A percentile compares a stretch with the other conserved stretches of the same genome.
phyloP scores from a whole-genome alignment of 257 asterid genomes.

The Rubia yunnanensis region DNA sequence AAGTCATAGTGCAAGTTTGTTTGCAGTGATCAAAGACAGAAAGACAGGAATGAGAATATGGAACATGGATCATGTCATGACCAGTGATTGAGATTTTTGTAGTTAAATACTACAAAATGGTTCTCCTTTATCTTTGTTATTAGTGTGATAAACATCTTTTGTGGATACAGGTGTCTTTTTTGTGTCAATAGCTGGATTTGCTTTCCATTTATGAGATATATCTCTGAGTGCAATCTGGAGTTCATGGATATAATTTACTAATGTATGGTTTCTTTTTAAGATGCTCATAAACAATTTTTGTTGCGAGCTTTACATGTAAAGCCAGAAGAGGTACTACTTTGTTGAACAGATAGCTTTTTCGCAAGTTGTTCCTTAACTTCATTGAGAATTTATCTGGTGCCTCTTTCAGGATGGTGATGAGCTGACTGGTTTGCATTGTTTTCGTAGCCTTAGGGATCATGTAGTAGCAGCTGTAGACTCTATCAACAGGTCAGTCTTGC shows the following conservation, averaged over 20 bases:
- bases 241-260: background rate
- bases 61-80: background rate
- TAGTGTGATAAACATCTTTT: background rate
- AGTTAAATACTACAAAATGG: background rate
- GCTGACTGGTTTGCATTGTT: slow-evolving; percentile 91
- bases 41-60: background rate
- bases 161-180: background rate
- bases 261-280: background rate
- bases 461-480: slow-evolving; percentile 76
- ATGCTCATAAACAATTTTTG: background rate
- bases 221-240: background rate
- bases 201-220: background rate
- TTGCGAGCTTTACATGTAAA: background rate
- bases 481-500: slow-evolving; percentile 72
- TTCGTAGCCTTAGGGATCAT: slow-evolving; percentile 85
- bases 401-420: slow-evolving; percentile 77
- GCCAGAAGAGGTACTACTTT: background rate
- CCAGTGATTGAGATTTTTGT: background rate
- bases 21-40: too few species aligned
- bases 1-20: background rate
- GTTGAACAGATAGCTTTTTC: background rate
- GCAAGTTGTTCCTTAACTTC: background rate
- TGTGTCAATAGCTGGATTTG: background rate
- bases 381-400: background rate
- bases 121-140: background rate